These are phyloP conservation scores for Strigomonas culicis DNA, from an alignment of 208 protist species.

Conservation along the genomic window DNA sequence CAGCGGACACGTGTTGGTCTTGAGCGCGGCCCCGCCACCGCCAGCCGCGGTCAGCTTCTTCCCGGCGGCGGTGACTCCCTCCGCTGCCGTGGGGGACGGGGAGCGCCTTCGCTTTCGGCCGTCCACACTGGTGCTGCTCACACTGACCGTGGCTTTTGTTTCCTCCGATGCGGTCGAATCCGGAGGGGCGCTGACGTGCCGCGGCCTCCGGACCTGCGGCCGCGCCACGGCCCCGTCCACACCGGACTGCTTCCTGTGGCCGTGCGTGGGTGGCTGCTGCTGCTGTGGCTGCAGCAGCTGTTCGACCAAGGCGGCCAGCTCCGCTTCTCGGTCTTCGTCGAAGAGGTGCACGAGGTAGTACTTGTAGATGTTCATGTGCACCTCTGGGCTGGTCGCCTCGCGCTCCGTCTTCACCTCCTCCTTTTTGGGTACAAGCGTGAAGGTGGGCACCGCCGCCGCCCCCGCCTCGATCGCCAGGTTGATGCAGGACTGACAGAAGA, in stretches of 20 bases:
- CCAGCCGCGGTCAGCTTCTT: neutral
- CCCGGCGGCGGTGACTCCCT: neutral
- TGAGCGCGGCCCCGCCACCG: too few species aligned
- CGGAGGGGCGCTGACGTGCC: too few species aligned
- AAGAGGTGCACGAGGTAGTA: slow-evolving; percentile 11
- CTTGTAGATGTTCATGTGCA: neutral
- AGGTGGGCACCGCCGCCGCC: slow-evolving; percentile 19
- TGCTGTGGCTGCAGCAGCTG: neutral
- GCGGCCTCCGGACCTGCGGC: too few species aligned
- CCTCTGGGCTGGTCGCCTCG: neutral
- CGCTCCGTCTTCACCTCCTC: neutral
- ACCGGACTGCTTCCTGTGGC: too few species aligned
- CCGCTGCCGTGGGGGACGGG: neutral
- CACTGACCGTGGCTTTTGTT: too few species aligned
- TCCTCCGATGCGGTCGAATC: too few species aligned
- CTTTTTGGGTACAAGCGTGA: slow-evolving; percentile 5
- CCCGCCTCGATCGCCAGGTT: slow-evolving; percentile 60
- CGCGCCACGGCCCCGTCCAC: too few species aligned
- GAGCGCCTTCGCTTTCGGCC: neutral
- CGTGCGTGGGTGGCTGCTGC: too few species aligned
- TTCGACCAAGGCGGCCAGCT: neutral
- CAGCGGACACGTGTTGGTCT: neutral
- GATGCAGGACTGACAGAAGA: slow-evolving; percentile 75
- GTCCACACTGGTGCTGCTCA: too few species aligned
- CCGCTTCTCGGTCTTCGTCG: neutral